Percentiles rank a stretch among this genome's conserved stretches.
Conservation (phyloP, 805 yeast species). For the Blastobotrys muscicola region DNA sequence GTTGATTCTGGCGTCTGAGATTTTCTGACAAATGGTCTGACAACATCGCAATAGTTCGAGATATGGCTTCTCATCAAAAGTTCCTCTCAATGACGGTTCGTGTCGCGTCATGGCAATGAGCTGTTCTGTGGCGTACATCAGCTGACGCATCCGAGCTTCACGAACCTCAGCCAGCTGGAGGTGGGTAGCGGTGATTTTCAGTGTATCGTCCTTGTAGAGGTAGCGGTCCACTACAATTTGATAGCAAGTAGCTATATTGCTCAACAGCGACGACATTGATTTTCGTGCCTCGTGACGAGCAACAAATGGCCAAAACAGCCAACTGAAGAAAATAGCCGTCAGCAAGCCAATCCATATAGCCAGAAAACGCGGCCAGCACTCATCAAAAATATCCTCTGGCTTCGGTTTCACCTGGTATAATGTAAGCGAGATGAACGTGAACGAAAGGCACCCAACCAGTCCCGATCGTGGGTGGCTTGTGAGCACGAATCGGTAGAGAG, state of each 20-base stretch:
- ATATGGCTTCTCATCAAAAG: conserved; percentile 29
- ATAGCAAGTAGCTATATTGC: conserved; percentile 38
- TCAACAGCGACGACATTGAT: conserved; percentile 32
- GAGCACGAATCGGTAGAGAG: conserved; percentile 29
- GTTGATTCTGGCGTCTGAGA: conserved; percentile 42
- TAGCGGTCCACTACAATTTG: conserved; percentile 41
- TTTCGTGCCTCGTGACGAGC: conserved; percentile 35
- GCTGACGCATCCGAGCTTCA: conserved; percentile 40
- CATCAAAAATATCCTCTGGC: conserved; percentile 19
- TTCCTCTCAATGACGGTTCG: conserved; percentile 31
- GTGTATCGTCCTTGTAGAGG: conserved; percentile 38
- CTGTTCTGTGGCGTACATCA: conserved; percentile 32
- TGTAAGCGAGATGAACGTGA: conserved; percentile 33
- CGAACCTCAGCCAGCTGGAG: conserved; percentile 36
- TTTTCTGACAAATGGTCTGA: conserved; percentile 33
- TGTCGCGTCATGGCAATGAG: conserved; percentile 29
- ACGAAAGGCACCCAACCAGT: conserved; percentile 32
- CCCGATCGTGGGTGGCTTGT: conserved; percentile 37
- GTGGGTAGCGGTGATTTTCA: conserved; percentile 38
- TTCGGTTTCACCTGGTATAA: conserved; percentile 8
- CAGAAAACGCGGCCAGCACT: conserved; percentile 34
- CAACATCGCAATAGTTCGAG: conserved; percentile 30
- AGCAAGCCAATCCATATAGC: conserved; percentile 33
- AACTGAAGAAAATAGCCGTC: conserved; percentile 31
- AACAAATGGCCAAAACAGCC: conserved; percentile 42